These are phyloP conservation scores for Cucurbita maxima DNA, from an alignment of 306 rosid species.

Conservation along the genomic window DNA sequence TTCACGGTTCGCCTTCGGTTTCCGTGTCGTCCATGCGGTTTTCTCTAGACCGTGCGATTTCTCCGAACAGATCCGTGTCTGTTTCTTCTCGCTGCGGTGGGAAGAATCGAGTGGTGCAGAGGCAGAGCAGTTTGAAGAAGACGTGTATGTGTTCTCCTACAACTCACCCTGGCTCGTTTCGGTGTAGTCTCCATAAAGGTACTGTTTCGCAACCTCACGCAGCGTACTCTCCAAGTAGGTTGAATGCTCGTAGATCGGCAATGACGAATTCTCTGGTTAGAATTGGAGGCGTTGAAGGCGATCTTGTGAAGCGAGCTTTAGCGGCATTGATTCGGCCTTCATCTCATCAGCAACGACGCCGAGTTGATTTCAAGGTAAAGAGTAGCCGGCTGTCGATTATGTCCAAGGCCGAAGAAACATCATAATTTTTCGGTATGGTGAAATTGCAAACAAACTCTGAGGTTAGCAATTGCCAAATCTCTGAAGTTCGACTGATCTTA, in stretches of 20 bases:
- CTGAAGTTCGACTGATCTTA: not conserved
- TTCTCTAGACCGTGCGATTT: constrained; percentile 52
- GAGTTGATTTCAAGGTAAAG: constrained; percentile 49
- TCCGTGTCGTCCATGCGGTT: constrained; percentile 51
- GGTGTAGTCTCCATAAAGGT: constrained; percentile 75
- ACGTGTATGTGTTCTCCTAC: constrained; percentile 95
- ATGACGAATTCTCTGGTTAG: constrained; percentile 94
- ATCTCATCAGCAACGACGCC: constrained; percentile 65
- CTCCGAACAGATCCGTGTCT: constrained; percentile 67
- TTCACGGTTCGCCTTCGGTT: constrained; percentile 24
- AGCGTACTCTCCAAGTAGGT: constrained; percentile 57
- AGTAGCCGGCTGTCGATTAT: constrained; percentile 79
- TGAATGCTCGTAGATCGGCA: constrained; percentile 90
- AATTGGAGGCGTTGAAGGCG: constrained; percentile 91
- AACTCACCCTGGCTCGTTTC: constrained; percentile 85
- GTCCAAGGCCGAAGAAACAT: constrained; percentile 33
- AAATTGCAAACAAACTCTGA: not conserved
- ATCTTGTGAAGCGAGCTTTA: constrained; percentile 68
- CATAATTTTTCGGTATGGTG: not conserved
- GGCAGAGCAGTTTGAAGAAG: constrained; percentile 40
- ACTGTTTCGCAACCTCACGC: constrained; percentile 17
- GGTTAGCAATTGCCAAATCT: too few relatives aligned
- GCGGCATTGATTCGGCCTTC: constrained; percentile 86
- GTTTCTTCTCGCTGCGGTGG: constrained; percentile 29
- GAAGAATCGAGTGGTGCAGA: constrained; percentile 13